A percentile compares a stretch with the other conserved stretches of the same genome.
Evolutionary conservation across 78 protist genomes (phyloP).

Genomic region (Isochrysis galbana): DNA sequence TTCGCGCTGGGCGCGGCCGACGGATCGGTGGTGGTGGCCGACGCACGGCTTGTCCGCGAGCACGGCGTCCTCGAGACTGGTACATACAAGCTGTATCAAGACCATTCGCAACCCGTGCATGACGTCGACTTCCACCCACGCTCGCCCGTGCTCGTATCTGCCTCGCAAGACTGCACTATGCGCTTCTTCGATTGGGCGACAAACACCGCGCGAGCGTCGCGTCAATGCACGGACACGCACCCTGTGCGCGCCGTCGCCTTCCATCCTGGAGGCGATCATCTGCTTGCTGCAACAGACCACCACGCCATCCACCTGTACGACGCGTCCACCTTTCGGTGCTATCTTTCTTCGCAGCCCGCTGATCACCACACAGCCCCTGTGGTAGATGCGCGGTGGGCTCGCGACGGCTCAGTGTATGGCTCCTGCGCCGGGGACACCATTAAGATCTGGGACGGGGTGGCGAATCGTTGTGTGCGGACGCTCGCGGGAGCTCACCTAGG

Average conservation of each 20-base stretch:
- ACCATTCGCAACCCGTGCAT: not conserved
- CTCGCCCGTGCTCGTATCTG: not conserved
- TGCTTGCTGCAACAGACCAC: not conserved
- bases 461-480: not conserved
- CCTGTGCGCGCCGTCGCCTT: not conserved
- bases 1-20: not conserved
- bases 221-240: constrained; percentile 4
- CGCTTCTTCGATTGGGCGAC: not conserved
- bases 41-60: not conserved
- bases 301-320: not conserved
- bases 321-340: not conserved
- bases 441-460: not conserved
- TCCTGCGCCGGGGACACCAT: not conserved
- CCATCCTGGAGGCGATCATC: not conserved
- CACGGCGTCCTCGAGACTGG: not conserved
- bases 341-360: not conserved
- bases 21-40: not conserved
- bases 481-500: not conserved
- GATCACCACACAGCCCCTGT: not conserved
- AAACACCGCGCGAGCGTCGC: not conserved
- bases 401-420: not conserved
- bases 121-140: not conserved
- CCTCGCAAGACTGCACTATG: not conserved
- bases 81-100: not conserved
- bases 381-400: not conserved